These are phyloP conservation scores for Colletotrichum costaricense DNA, from an alignment of 2,329 filamentous ascomycete species.

Conservation along the genomic window DNA sequence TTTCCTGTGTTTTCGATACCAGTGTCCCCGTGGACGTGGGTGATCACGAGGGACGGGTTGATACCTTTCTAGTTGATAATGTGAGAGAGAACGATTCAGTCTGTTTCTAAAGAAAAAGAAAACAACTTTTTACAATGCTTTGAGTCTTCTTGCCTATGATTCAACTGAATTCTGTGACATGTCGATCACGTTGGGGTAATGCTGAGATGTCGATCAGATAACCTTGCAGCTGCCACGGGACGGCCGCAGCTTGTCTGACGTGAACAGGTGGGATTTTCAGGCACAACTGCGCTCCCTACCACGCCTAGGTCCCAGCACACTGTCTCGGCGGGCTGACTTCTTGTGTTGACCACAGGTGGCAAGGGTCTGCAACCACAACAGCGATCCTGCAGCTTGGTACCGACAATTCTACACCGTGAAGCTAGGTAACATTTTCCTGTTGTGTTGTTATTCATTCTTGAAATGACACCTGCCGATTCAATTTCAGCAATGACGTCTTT, in stretches of 20 bases:
- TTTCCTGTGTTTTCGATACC: conserved; percentile 33
- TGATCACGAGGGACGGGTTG: conserved; percentile 32
- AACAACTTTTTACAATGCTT: not conserved
- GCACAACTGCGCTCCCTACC: conserved; percentile 5
- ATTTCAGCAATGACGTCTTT: not conserved
- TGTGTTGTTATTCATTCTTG: too few species aligned
- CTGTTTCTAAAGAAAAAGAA: not conserved
- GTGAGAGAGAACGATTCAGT: conserved; percentile 29
- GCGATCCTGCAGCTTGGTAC: conserved; percentile 4
- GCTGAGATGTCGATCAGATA: conserved; percentile 26
- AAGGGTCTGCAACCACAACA: not conserved
- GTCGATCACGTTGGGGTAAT: conserved; percentile 18
- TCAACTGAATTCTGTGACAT: conserved; percentile 7
- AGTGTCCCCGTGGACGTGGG: conserved; percentile 19
- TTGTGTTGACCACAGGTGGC: not conserved
- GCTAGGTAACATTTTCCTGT: not conserved
- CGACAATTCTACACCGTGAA: not conserved
- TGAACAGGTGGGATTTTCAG: conserved; percentile 14
- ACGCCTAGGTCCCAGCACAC: not conserved
- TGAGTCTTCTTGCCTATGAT: not conserved
- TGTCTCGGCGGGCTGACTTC: conserved; percentile 8
- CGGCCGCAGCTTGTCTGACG: conserved; percentile 17
- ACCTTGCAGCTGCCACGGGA: conserved; percentile 32
- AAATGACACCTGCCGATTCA: not conserved
- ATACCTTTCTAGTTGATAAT: conserved; percentile 35